Conservation (phyloP, 2,329 filamentous ascomycete species). For the Curvularia lunata region DNA sequence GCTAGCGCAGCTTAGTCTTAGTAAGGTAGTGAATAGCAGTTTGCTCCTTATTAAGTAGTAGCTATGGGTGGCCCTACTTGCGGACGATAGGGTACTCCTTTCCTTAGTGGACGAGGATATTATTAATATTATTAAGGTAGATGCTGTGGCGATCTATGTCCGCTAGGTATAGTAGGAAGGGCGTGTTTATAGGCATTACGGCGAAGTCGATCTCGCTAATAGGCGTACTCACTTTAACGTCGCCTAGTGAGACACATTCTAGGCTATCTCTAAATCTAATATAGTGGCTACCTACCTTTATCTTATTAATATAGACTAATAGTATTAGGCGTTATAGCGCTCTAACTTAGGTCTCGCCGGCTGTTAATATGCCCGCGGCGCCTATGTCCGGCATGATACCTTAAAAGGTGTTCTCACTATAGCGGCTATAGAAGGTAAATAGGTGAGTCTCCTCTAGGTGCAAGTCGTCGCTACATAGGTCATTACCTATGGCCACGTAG, state of each 20-base stretch:
- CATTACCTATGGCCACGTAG: neutral
- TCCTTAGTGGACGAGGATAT: neutral
- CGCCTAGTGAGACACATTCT: neutral
- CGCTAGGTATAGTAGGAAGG: neutral
- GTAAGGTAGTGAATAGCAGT: no score
- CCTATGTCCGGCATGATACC: neutral
- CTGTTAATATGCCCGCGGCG: neutral
- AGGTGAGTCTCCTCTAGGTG: neutral
- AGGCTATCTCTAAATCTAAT: constrained; percentile 1
- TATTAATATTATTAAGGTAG: constrained; percentile 1
- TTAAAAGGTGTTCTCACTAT: no score
- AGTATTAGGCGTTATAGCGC: neutral
- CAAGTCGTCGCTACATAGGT: neutral
- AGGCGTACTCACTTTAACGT: no score
- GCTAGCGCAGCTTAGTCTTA: no score
- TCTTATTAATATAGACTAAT: neutral
- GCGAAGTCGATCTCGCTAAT: neutral
- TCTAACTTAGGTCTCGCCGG: neutral
- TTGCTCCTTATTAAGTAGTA: no score
- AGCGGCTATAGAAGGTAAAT: neutral
- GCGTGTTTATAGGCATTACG: neutral
- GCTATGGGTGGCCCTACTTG: neutral
- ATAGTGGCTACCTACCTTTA: neutral
- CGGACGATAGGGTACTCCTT: neutral
- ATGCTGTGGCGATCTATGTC: neutral